A percentile compares a stretch with the other conserved stretches of the same genome.
phyloP scores from a whole-genome alignment of 164 flowering plant species.

The Tetrastigma voinierianum region DNA sequence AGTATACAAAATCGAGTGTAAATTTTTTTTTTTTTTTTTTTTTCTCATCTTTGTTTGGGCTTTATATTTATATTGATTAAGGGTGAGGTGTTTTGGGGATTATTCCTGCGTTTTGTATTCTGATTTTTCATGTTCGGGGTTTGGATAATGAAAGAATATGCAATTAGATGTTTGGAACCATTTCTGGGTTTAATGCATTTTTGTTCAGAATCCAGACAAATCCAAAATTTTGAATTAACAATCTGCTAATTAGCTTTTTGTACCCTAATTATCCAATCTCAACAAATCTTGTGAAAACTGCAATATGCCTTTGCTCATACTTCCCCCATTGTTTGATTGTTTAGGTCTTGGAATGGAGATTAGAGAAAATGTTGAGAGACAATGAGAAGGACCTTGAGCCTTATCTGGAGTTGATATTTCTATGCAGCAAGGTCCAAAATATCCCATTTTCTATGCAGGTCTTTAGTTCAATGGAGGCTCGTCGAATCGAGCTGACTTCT shows the following conservation, averaged over 20 bases:
- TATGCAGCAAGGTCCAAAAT: constrained; percentile 40
- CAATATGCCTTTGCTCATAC: neutral
- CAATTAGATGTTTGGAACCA: too few species aligned
- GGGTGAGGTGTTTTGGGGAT: too few species aligned
- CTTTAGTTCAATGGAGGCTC: constrained; percentile 45
- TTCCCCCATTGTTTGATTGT: neutral
- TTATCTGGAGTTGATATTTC: constrained; percentile 35
- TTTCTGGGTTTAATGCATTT: neutral
- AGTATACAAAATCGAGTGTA: too few species aligned
- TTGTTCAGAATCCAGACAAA: neutral
- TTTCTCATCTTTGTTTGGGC: too few species aligned
- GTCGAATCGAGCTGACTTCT: constrained; percentile 37
- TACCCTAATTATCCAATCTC: neutral
- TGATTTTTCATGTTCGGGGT: too few species aligned
- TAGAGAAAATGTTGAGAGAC: constrained; percentile 41
- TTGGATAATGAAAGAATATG: too few species aligned
- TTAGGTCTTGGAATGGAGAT: constrained; percentile 63
- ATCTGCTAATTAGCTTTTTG: too few species aligned
- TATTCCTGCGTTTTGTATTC: too few species aligned
- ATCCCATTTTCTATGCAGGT: constrained; percentile 32
- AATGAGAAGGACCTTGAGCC: constrained; percentile 28
- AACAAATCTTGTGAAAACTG: neutral
- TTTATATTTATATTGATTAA: too few species aligned
- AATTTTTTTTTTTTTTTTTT: too few species aligned
- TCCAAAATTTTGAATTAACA: too few species aligned